A percentile compares a stretch with the other conserved stretches of the same genome.
phyloP scores from a whole-genome alignment of 2,329 filamentous ascomycete genomes.

The Talaromyces sp. region DNA sequence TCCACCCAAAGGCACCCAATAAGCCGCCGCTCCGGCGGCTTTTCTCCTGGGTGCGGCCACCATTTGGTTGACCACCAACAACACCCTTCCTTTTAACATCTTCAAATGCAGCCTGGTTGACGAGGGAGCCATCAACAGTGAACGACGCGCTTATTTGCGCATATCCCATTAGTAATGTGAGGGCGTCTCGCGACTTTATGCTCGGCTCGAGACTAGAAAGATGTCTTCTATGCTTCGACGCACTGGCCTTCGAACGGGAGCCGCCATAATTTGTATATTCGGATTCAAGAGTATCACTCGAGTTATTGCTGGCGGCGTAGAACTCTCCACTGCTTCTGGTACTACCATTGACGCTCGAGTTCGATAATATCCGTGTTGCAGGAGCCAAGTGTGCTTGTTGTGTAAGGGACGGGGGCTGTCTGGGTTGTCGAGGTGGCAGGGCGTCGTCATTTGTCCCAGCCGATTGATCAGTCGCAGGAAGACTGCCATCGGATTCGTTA shows the following conservation, averaged over 20 bases:
- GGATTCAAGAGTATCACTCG: constrained; percentile 84
- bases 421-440: constrained; percentile 13
- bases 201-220: constrained; percentile 37
- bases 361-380: constrained; percentile 65
- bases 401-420: constrained; percentile 20
- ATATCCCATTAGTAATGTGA: constrained; percentile 96
- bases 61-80: constrained; percentile 70
- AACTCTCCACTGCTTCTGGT: constrained; percentile 91
- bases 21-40: constrained; percentile 67
- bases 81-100: constrained; percentile 93
- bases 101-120: constrained; percentile 86
- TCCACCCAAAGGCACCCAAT: constrained; percentile 80
- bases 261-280: constrained; percentile 61
- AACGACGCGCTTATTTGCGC: constrained; percentile 92
- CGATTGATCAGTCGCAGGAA: constrained; percentile 23
- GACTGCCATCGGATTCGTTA: constrained; percentile 20
- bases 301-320: constrained; percentile 91
- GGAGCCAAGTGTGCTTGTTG: constrained; percentile 29
- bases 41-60: constrained; percentile 47
- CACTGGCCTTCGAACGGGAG: constrained; percentile 49
- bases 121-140: constrained; percentile 80
- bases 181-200: constrained; percentile 31
- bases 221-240: constrained; percentile 35
- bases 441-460: constrained; percentile 23
- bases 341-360: constrained; percentile 70